Conservation (phyloP, 805 yeast genomes). For the Ogataea paraovalis region DNA sequence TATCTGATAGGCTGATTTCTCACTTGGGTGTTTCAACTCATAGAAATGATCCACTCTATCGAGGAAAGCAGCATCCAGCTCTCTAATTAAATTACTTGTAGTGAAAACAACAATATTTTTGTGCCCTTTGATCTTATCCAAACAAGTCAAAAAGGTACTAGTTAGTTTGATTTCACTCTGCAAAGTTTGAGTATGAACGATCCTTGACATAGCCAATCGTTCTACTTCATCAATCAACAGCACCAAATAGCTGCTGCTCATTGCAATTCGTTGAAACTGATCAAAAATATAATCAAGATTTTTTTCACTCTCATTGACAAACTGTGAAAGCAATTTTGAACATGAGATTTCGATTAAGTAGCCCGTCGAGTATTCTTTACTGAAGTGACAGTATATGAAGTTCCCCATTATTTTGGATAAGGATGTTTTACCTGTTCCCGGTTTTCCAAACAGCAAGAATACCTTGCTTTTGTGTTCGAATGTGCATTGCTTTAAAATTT, state of each 20-base stretch:
- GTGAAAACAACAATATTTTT: constrained; percentile 36
- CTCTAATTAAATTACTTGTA: constrained; percentile 37
- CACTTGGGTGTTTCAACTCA: constrained; percentile 33
- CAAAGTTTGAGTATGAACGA: constrained; percentile 36
- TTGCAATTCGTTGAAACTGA: constrained; percentile 27
- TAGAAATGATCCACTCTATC: constrained; percentile 40
- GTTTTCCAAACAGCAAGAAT: constrained; percentile 38
- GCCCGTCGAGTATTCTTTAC: constrained; percentile 16
- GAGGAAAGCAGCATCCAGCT: constrained; percentile 40
- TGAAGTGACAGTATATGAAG: constrained; percentile 9
- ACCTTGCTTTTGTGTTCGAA: constrained; percentile 5
- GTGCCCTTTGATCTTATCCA: constrained; percentile 36
- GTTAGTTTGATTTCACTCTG: constrained; percentile 37
- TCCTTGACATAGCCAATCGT: constrained; percentile 41
- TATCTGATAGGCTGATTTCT: constrained; percentile 28
- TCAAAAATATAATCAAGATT: constrained; percentile 35
- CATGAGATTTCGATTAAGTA: constrained; percentile 40
- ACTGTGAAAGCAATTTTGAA: constrained; percentile 40
- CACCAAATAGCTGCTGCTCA: constrained; percentile 24
- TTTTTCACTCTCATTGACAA: constrained; percentile 45
- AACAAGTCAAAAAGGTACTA: constrained; percentile 35
- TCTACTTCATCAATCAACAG: constrained; percentile 45
- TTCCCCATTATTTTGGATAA: constrained; percentile 35
- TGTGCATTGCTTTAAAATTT: constrained; percentile 6
- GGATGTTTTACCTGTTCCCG: constrained; percentile 46